These are phyloP conservation scores for Hymenoscyphus salicellus DNA, from an alignment of 2,329 filamentous ascomycete species.

Conservation along the genomic window DNA sequence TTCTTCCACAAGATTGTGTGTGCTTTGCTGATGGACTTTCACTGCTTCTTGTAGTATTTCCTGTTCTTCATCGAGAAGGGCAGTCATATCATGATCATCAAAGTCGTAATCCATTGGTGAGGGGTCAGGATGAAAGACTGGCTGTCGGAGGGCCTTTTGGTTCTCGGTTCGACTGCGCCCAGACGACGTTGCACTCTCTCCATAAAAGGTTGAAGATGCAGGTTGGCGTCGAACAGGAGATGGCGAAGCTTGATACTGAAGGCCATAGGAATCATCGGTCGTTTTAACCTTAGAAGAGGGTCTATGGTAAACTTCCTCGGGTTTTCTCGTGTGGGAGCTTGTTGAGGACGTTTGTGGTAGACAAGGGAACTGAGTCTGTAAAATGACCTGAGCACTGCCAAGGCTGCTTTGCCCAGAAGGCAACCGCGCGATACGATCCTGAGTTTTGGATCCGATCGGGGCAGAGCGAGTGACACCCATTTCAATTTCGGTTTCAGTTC, in stretches of 20 bases:
- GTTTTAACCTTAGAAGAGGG: background rate
- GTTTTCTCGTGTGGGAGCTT: background rate
- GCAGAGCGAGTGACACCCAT: background rate
- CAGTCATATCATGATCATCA: constrained; percentile 28
- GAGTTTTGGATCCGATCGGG: constrained; percentile 13
- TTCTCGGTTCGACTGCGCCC: background rate
- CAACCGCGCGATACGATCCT: constrained; percentile 10
- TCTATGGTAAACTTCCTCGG: background rate
- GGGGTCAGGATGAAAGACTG: constrained; percentile 23
- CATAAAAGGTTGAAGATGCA: background rate
- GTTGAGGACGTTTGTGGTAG: constrained; percentile 8
- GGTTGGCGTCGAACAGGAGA: constrained; percentile 12
- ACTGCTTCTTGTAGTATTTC: constrained; percentile 17
- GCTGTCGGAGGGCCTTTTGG: constrained; percentile 17
- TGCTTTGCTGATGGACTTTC: background rate
- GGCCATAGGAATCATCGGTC: background rate
- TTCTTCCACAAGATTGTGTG: constrained; percentile 10
- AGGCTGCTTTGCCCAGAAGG: constrained; percentile 25
- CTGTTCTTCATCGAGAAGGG: constrained; percentile 29
- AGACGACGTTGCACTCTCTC: background rate
- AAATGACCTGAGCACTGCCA: constrained; percentile 32
- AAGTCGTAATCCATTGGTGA: constrained; percentile 23
- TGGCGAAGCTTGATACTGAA: constrained; percentile 12
- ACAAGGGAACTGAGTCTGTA: constrained; percentile 32
- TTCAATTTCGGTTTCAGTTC: constrained; percentile 17